Conservation (phyloP, 306 rosid species). For the Lablab purpureus region DNA sequence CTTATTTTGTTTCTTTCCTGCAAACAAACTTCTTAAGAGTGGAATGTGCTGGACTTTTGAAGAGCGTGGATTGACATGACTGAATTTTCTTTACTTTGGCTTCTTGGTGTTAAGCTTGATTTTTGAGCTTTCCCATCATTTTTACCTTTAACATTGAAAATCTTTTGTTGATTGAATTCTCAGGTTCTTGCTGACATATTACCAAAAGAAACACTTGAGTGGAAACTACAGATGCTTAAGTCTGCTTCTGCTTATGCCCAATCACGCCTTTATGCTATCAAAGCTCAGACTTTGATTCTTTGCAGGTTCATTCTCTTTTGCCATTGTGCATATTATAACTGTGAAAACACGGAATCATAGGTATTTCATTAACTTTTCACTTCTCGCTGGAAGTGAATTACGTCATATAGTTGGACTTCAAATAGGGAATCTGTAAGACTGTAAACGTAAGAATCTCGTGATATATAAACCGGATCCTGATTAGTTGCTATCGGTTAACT, state of each 20-base stretch:
- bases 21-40: conserved; percentile 17
- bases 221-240: conserved; percentile 82
- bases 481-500: conserved; percentile 15
- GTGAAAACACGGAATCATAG: conserved; percentile 17
- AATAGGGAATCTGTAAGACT: conserved; percentile 22
- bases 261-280: conserved; percentile 81
- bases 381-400: neutral
- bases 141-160: conserved; percentile 39
- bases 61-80: conserved; percentile 17
- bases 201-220: conserved; percentile 79
- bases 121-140: conserved; percentile 41
- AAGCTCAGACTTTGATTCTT: conserved; percentile 81
- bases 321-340: conserved; percentile 6
- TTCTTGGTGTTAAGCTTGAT: neutral
- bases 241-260: conserved; percentile 73
- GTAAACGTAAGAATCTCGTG: neutral
- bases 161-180: conserved; percentile 44
- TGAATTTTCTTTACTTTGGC: conserved; percentile 25
- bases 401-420: neutral
- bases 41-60: conserved; percentile 19
- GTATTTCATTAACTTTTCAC: neutral
- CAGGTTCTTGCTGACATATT: conserved; percentile 83
- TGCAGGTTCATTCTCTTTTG: conserved; percentile 65
- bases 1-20: conserved; percentile 19
- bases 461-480: neutral